A percentile compares a stretch with the other conserved stretches of the same genome.
Evolutionary conservation across 441 rosid species (phyloP).

Genomic region (Adansonia gregorii): DNA sequence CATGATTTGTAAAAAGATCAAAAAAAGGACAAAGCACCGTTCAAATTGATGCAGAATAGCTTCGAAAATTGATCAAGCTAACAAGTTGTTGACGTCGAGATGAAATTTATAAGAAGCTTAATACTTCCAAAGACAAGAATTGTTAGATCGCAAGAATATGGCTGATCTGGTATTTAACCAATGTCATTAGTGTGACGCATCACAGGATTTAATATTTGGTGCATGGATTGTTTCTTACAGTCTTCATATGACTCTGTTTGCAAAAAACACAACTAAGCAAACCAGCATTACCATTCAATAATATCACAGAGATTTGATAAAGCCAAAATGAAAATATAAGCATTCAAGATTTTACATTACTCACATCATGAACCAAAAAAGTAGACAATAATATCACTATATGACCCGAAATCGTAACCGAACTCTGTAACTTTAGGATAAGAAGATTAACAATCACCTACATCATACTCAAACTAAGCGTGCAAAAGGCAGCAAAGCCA

Average conservation of each 20-base stretch:
- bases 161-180: neutral
- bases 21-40: neutral
- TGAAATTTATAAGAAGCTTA: neutral
- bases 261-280: neutral
- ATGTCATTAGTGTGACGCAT: neutral
- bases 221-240: neutral
- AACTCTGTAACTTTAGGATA: neutral
- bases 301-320: neutral
- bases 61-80: neutral
- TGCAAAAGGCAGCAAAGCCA: conserved; percentile 19
- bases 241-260: conserved; percentile 9
- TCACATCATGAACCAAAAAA: neutral
- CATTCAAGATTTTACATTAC: neutral
- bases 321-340: neutral
- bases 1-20: neutral
- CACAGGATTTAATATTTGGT: neutral
- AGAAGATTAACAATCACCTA: conserved; percentile 4
- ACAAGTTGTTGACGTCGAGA: neutral
- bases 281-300: neutral
- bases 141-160: neutral
- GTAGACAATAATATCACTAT: neutral
- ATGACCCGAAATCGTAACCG: neutral
- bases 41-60: neutral
- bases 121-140: neutral
- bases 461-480: conserved; percentile 22